Percentiles rank a stretch among this genome's conserved stretches.
phyloP scores from a whole-genome alignment of 441 rosid species.

The Corymbia calophylla region DNA sequence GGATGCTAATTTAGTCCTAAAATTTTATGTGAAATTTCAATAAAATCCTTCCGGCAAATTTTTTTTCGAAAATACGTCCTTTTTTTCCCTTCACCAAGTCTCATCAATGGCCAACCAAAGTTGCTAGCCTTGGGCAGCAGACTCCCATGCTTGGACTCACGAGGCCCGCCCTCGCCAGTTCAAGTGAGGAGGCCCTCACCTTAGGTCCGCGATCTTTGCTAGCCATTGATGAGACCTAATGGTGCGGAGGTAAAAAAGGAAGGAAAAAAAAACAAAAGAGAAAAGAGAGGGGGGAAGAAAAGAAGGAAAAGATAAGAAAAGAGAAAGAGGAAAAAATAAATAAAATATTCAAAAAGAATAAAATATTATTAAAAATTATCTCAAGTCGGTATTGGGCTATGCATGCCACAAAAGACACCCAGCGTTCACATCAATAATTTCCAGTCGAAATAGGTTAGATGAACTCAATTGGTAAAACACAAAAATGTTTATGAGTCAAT shows the following conservation, averaged over 20 bases:
- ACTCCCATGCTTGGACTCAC: too few species aligned
- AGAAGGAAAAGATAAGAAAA: too few species aligned
- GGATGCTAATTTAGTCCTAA: neutral
- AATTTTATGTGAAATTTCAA: accelerated
- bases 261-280: too few species aligned
- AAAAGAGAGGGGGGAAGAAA: too few species aligned
- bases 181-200: neutral
- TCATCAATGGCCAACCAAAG: neutral
- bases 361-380: too few species aligned
- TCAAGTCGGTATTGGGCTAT: accelerated
- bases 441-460: neutral
- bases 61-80: neutral
- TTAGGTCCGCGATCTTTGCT: neutral
- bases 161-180: too few species aligned
- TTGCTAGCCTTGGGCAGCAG: accelerated
- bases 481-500: too few species aligned
- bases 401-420: neutral
- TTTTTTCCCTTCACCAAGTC: neutral
- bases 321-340: too few species aligned
- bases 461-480: too few species aligned
- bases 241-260: neutral
- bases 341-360: too few species aligned
- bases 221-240: neutral
- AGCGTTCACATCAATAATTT: too few species aligned
- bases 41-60: neutral